Base-by-base conservation (phyloP, 83 land plant genomes). In the Thuja plicata region DNA sequence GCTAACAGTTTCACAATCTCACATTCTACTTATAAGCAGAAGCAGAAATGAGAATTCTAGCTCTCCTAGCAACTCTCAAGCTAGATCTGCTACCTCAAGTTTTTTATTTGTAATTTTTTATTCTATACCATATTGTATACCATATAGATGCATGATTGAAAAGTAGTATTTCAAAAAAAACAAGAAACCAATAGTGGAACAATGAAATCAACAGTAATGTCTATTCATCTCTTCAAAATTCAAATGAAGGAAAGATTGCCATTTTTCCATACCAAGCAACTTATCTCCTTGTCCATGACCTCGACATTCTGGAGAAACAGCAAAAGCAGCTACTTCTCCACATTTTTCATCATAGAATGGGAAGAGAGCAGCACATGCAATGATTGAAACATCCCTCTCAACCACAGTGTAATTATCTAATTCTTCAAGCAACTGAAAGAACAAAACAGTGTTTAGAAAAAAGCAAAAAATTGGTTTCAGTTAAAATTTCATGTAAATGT, bases 201-300 rank as follows among this genome's bases (percentile, higher is more conserved):
- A 76, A 35, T 76, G 13, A 76, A 6, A 32, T 76, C 79, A 34
- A 76, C 40, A 76, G 35, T 76, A 38, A 80, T 48, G 21, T 48
- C 16, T 83, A 83, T 27, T 82, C 34, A 43, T 45, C 34, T 43
- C 30, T 46, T 34, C 55, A 46, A 82, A 82, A 13, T 46, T 34
- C 55, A 46, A 82, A 82, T 3, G 48, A 83, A 50, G 30, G 45
- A 55, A 4, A 86, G 45, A 37, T 86, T 38, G 32, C 5, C 38
- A 16, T 55, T 70, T 43, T 6, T 5, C 87, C 89, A 81, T 93
- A 98, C 99, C 99, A 37, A 98, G 96, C 85, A 98, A 91, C 85
- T 93, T 96, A 88, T 98, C 99, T 34, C 99, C 99, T 90, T 93
- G 97, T 17, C 99, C 99, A 92, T 94, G 97, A 41, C 99, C 98